Percentiles rank a stretch among this genome's conserved stretches.
Evolutionary conservation across 202 grass and related monocot genomes (phyloP).

Genomic region (Eragrostis tef): DNA sequence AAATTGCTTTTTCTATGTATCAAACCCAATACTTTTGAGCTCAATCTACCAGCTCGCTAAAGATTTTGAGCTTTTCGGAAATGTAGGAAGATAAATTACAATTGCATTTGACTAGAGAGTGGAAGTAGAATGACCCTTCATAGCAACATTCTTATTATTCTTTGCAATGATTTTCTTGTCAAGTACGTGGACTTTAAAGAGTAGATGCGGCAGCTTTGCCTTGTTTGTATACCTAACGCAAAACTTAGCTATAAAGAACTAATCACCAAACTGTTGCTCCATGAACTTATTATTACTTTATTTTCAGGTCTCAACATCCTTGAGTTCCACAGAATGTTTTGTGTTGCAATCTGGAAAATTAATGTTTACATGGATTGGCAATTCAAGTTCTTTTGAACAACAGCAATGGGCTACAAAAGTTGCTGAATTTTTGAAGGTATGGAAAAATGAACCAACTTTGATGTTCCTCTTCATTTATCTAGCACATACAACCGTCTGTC

Average conservation of each 20-base stretch:
- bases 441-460: conserved; percentile 12
- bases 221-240: conserved; percentile 26
- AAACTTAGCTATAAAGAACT: conserved; percentile 11
- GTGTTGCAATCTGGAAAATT: conserved; percentile 88
- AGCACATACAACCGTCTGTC: neutral
- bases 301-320: conserved; percentile 71
- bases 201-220: neutral
- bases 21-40: too few species aligned
- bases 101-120: conserved; percentile 17
- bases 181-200: neutral
- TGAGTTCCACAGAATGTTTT: conserved; percentile 83
- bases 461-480: conserved; percentile 32
- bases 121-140: conserved; percentile 17
- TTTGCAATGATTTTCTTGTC: conserved; percentile 2
- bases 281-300: conserved; percentile 44
- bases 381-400: conserved; percentile 78
- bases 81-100: neutral
- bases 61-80: neutral
- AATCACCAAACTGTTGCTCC: conserved; percentile 13
- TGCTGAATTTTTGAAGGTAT: conserved; percentile 97
- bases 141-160: conserved; percentile 20
- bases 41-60: neutral
- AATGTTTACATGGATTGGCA: conserved; percentile 86
- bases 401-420: conserved; percentile 90
- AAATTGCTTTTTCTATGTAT: neutral